phyloP scores from a whole-genome alignment of 371 early-diverging fungal genomes.

The Mucor sp. region DNA sequence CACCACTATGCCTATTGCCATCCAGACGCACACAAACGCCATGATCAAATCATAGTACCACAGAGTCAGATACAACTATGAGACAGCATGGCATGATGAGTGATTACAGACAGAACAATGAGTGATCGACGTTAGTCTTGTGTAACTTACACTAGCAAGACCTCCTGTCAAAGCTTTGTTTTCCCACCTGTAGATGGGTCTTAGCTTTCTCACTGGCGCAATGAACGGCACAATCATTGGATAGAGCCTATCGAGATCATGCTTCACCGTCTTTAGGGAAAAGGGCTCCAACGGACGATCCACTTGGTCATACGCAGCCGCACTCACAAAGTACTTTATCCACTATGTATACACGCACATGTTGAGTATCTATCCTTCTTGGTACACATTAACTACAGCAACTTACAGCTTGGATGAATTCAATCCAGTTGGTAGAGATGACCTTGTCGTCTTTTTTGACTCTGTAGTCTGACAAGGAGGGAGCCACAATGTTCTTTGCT shows the following conservation, averaged over 20 bases:
- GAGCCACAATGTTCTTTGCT: slow-evolving; percentile 4
- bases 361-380: not conserved
- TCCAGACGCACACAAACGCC: slow-evolving; percentile 15
- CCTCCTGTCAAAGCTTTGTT: slow-evolving; percentile 32
- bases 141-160: slow-evolving; percentile 29
- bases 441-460: slow-evolving; percentile 10
- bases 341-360: slow-evolving; percentile 18
- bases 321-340: slow-evolving; percentile 30
- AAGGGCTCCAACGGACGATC: slow-evolving; percentile 38
- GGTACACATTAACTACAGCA: not conserved
- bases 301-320: slow-evolving; percentile 35
- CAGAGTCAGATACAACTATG: slow-evolving; percentile 31
- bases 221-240: slow-evolving; percentile 31
- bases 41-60: slow-evolving; percentile 43
- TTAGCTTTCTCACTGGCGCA: slow-evolving; percentile 19
- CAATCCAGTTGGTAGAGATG: slow-evolving; percentile 24
- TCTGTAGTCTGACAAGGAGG: slow-evolving; percentile 21
- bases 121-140: not conserved
- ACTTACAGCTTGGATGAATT: slow-evolving; percentile 29
- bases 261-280: slow-evolving; percentile 35
- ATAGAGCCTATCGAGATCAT: slow-evolving; percentile 40
- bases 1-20: slow-evolving; percentile 16
- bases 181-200: slow-evolving; percentile 43
- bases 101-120: not conserved
- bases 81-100: not conserved